phyloP scores from a whole-genome alignment of 2,329 filamentous ascomycete genomes.

The Trichoderma koningiopsis region DNA sequence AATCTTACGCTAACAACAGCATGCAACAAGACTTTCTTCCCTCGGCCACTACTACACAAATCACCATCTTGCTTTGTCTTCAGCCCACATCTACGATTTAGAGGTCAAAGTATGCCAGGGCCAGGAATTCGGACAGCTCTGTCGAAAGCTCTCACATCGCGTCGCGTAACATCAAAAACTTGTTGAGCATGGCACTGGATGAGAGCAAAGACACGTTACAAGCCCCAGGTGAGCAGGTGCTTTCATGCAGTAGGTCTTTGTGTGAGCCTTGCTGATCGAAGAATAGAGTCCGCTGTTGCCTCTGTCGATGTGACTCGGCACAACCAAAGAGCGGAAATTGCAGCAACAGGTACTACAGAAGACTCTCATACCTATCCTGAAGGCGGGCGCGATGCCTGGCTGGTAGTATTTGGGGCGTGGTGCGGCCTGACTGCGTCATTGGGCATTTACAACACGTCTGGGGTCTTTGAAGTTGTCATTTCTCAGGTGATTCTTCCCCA shows the following conservation, averaged over 20 bases:
- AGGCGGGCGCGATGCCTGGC: slow-evolving; percentile 1
- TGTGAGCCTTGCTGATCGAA: background rate
- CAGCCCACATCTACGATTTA: background rate
- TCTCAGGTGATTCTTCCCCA: background rate
- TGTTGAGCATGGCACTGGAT: background rate
- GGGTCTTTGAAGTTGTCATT: background rate
- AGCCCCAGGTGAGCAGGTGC: background rate
- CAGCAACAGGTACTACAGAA: too few relatives aligned
- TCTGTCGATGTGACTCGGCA: background rate
- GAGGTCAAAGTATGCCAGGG: background rate
- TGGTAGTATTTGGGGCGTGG: background rate
- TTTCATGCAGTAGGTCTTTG: background rate
- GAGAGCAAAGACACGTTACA: background rate
- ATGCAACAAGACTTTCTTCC: too few relatives aligned
- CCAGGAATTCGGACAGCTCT: background rate
- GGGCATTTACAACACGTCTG: slow-evolving; percentile 3
- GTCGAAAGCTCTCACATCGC: background rate
- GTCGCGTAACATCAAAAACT: background rate
- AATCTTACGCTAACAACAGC: too few relatives aligned
- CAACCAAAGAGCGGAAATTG: background rate
- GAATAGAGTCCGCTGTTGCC: background rate
- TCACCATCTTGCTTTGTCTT: background rate
- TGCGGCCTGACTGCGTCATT: slow-evolving; percentile 7
- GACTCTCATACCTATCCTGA: background rate
- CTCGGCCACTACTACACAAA: background rate